Percentiles rank a stretch among this genome's conserved stretches.
phyloP scores from a whole-genome alignment of 129 eudicot species.

The carrot (Daucus carota) region DH1_v3.0 NC_030387.2:36630001-36630500 shows the following conservation, averaged over 20 bases:
- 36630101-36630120: constrained; percentile 43
- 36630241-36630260: constrained; percentile 34
- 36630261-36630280: constrained; percentile 27
- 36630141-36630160: constrained; percentile 25
- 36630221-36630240: constrained; percentile 21
- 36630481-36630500: constrained; percentile 29
- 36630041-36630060: constrained; percentile 45
- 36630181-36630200: constrained; percentile 38
- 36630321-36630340: constrained; percentile 37
- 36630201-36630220: constrained; percentile 32
- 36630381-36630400: constrained; percentile 37
- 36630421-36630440: constrained; percentile 41
- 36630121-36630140: constrained; percentile 46
- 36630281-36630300: constrained; percentile 39
- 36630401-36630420: constrained; percentile 46
- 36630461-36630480: constrained; percentile 27
- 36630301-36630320: constrained; percentile 46
- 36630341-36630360: constrained; percentile 22
- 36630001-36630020: constrained; percentile 60
- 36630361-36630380: constrained; percentile 23
- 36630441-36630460: constrained; percentile 28
- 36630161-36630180: constrained; percentile 46
- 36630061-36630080: constrained; percentile 35
- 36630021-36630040: constrained; percentile 68
- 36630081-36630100: constrained; percentile 49